A percentile compares a stretch with the other conserved stretches of the same genome.
phyloP scores from a whole-genome alignment of 345 rosid species.

The Mangifera indica region DNA sequence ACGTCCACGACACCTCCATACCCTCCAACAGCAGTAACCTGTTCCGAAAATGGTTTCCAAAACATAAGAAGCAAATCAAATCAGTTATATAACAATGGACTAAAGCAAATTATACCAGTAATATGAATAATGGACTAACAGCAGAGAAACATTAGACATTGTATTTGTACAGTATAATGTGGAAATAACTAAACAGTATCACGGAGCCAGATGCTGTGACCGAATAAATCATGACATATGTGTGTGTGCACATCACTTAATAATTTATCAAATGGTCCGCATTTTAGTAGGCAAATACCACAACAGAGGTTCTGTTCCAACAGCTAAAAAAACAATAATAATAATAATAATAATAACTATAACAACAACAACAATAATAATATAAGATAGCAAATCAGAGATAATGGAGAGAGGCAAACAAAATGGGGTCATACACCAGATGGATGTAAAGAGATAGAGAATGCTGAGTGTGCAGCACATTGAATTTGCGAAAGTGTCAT shows the following conservation, averaged over 20 bases:
- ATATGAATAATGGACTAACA: neutral
- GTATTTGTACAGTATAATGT: neutral
- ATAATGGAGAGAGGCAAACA: neutral
- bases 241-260: neutral
- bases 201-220: neutral
- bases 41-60: conserved; percentile 13
- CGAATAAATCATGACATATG: neutral
- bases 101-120: neutral
- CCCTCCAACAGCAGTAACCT: conserved; percentile 86
- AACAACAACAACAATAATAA: neutral
- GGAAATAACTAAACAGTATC: neutral
- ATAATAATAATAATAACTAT: neutral
- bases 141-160: conserved; percentile 3
- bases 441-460: conserved; percentile 72
- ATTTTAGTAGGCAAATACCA: neutral
- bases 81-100: too few species aligned
- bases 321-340: too few species aligned
- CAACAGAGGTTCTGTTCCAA: too few species aligned
- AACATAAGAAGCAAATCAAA: neutral
- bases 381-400: neutral
- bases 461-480: conserved; percentile 81
- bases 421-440: conserved; percentile 56
- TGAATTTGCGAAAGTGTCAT: conserved; percentile 67
- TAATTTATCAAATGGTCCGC: neutral
- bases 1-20: conserved; percentile 89